Percentiles rank a stretch among this genome's conserved stretches.
Conservation (phyloP, 1,139 yeast species). For the Yamadazyma epiphylla region DNA sequence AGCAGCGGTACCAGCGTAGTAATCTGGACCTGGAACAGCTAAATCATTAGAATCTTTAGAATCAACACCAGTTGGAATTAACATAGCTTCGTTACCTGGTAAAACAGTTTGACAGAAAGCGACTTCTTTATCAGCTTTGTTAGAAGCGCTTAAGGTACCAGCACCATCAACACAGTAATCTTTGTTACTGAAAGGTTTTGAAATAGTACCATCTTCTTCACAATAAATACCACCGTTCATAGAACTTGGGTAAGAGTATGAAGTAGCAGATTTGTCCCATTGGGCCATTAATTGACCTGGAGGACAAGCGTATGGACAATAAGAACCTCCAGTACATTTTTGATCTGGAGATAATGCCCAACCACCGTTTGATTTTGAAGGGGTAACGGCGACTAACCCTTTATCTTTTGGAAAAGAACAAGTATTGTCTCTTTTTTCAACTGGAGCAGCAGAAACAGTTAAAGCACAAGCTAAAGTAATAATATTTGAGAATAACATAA, state of each 20-base stretch:
- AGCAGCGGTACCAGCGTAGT: conserved; percentile 76
- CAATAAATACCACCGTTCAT: conserved; percentile 82
- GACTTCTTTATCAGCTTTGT: conserved; percentile 52
- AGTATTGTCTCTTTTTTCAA: conserved; percentile 32
- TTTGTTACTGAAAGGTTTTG: conserved; percentile 56
- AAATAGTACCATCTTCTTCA: conserved; percentile 61
- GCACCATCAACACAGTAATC: conserved; percentile 74
- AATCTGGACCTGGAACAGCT: conserved; percentile 81
- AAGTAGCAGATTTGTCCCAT: conserved; percentile 62
- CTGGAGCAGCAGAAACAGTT: conserved; percentile 24
- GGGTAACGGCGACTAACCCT: conserved; percentile 68
- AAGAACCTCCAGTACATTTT: conserved; percentile 64
- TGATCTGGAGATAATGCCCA: conserved; percentile 88
- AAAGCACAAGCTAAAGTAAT: conserved; percentile 16
- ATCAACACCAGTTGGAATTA: conserved; percentile 71
- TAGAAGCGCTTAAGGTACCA: conserved; percentile 63
- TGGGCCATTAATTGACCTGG: conserved; percentile 80
- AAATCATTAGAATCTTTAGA: conserved; percentile 45
- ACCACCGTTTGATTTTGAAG: conserved; percentile 59
- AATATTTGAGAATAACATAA: conserved; percentile 17
- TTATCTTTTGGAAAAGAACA: conserved; percentile 65
- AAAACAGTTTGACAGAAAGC: conserved; percentile 91
- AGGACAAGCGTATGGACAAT: conserved; percentile 88
- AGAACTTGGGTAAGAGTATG: conserved; percentile 65
- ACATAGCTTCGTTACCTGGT: conserved; percentile 93